Evolutionary conservation across 169 alveolate genomes (phyloP), one percentile per base, ranked within the genome.

Genomic region (Plasmodium coatneyi): DNA sequence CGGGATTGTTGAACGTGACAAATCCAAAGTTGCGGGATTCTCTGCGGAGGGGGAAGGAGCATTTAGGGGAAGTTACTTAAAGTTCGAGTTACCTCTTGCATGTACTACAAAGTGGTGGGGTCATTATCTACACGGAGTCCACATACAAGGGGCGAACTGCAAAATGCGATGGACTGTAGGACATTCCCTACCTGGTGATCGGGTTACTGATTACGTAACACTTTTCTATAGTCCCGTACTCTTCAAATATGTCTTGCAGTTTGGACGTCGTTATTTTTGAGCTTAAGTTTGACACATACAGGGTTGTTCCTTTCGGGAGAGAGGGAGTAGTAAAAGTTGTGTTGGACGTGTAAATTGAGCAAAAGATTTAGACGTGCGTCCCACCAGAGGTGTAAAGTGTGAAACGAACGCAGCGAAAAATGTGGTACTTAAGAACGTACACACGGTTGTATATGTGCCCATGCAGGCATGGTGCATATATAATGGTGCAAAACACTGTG

Each of bases 21-120:
- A 87, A 87, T 80, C 93, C 93, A n/a, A 87, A 87, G 71, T 87
- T 76, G 46, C 93, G 80, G 12, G 93, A 87, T 66, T 87, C 93
- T 87, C 93, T 87, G 84, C 70, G 39, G n/a, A 10, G 28, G 30
- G 22, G 36, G 70, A 36, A 16, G 70, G 43, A 25, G 14, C 46
- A 81, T 81, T 10, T 54, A 16, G 30, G 22, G 34, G 22, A 30
- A 30, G 7, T 49, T 60, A 74, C 56, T 14, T 32, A 74, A 74
- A 1, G 1, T 39, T 19, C 54, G 43, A 1, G 34, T 14, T 74
- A 2, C 43, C 22, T 34, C n/a, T 32, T 34, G 19, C 54, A 12
- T 74, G 28, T 74, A n/a, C 54, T 74, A 32, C 5, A 25, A 19
- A 74, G 32, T 34, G 82, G 43, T 32, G 43, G 54, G 3, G 5